These are phyloP conservation scores for Tricholoma sp. DNA, from an alignment of 768 basidiomycete species.

Conservation along the genomic window DNA sequence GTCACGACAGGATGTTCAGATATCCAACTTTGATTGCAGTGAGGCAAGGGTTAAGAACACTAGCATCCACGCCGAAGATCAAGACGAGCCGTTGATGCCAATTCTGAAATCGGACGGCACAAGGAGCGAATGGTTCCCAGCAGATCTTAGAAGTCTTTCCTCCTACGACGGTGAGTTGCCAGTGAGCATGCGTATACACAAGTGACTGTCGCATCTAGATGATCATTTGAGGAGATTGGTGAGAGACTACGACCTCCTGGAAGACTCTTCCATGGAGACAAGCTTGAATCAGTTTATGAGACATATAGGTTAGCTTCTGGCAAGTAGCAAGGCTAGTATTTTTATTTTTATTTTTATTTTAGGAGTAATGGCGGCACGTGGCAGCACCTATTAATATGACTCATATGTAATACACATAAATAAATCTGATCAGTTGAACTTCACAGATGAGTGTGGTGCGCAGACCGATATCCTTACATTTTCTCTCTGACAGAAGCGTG, in stretches of 20 bases:
- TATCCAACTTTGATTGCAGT: constrained; percentile 21
- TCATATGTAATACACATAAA: not conserved
- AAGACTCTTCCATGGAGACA: constrained; percentile 33
- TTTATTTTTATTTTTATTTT: too few relatives aligned
- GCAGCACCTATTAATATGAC: not conserved
- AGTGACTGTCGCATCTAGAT: constrained; percentile 23
- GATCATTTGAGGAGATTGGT: constrained; percentile 37
- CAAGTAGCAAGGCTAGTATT: too few relatives aligned
- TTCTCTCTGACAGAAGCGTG: constrained; percentile 9
- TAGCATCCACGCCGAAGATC: constrained; percentile 29
- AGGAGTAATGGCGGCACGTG: not conserved
- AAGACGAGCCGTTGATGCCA: constrained; percentile 39
- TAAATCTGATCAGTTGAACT: not conserved
- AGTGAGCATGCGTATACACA: not conserved
- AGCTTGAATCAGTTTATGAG: constrained; percentile 54
- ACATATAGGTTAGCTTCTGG: constrained; percentile 43
- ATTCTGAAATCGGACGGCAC: constrained; percentile 48
- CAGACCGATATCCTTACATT: constrained; percentile 1
- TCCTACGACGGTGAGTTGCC: constrained; percentile 46
- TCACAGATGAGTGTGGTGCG: constrained; percentile 37
- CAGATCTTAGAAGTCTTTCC: constrained; percentile 44
- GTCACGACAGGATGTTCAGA: not conserved
- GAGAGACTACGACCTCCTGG: constrained; percentile 44
- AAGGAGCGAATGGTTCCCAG: constrained; percentile 42
- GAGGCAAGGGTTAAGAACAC: constrained; percentile 47